Base-by-base conservation (phyloP, 306 rosid genomes). In the Morella rubra region DNA sequence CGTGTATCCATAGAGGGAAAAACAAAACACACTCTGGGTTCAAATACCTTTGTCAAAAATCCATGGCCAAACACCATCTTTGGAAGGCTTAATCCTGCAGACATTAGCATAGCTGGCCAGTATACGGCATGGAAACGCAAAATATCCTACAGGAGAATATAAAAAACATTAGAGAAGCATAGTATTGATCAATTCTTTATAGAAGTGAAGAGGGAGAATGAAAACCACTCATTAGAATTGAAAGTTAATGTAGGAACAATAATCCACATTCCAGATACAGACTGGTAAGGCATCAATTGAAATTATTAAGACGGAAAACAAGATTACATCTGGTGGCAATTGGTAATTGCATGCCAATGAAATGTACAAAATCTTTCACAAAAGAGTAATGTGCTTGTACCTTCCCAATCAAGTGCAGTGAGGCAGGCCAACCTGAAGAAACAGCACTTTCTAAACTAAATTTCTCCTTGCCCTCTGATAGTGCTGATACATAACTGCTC, bases 81-180 rank as follows among this genome's bases (percentile, higher is more conserved):
- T 20, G 98, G 98, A 83, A 92, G 97, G 76, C 71, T 85, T 52
- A 95, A 74, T 79, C 98, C 96, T 0, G 98, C 97, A 79, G 97
- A 95, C 97, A 90, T 85, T 71, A 95, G 89, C 98, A 95, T 95
- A 72, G 98, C 98, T 55, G 98, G 97, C 98, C 98, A 95, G 84
- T 95, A 95, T 76, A 95, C 93, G 8, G 97, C 97, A 82, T 92
- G 98, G 81, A 95, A 92, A 55, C 98, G 97, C 70, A 95, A 87
- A 84, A 95, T 95, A 85, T 95, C 98, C 98, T 92, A 14, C 83
- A 83, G 71, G 81, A 50, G 51, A 78, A 75, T 42, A 40, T 69
- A 37, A 32, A 72, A 78, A 49, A 5, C 42, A 77, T 74, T 76
- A 76, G 15, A 76, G 15, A 59, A 69, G 24, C 46, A 65, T 46